phyloP scores from a whole-genome alignment of 2,329 filamentous ascomycete species.

The Aspergillus ochraceus region DNA sequence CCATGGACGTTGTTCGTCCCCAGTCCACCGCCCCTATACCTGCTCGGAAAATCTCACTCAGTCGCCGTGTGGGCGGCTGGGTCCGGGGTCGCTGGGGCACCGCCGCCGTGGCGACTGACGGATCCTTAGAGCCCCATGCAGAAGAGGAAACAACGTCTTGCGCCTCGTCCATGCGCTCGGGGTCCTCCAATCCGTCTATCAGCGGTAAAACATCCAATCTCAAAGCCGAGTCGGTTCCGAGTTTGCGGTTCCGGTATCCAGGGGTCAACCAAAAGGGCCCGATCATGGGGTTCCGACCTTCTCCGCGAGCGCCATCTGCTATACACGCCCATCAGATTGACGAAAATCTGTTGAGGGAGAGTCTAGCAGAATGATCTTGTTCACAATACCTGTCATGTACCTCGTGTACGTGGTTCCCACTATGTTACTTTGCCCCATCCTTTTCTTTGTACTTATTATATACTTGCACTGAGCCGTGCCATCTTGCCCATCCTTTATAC shows the following conservation, averaged over 20 bases:
- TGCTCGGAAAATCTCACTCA: constrained; percentile 38
- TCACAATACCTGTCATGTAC: not conserved
- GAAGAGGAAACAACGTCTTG: not conserved
- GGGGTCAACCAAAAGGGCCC: constrained; percentile 78
- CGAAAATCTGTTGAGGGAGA: constrained; percentile 61
- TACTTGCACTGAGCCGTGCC: not conserved
- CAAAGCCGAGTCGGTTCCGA: constrained; percentile 6
- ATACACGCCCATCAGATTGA: constrained; percentile 62
- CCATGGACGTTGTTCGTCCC: constrained; percentile 23
- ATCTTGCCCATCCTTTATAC: constrained; percentile 4
- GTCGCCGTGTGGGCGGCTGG: constrained; percentile 64
- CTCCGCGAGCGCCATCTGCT: constrained; percentile 55
- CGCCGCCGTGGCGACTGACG: constrained; percentile 39
- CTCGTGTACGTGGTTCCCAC: not conserved
- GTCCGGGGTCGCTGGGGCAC: constrained; percentile 64
- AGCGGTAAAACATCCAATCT: constrained; percentile 59
- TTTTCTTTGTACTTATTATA: constrained; percentile 2
- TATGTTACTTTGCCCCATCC: not conserved
- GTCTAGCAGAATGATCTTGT: constrained; percentile 48
- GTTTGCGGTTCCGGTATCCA: constrained; percentile 51
- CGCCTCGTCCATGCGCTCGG: not conserved
- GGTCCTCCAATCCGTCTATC: constrained; percentile 26
- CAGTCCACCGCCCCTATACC: constrained; percentile 18
- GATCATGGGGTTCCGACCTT: constrained; percentile 68
- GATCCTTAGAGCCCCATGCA: not conserved